A percentile compares a stretch with the other conserved stretches of the same genome.
Conservation (phyloP, 345 rosid species). For the Lenwebbia sp. region DNA sequence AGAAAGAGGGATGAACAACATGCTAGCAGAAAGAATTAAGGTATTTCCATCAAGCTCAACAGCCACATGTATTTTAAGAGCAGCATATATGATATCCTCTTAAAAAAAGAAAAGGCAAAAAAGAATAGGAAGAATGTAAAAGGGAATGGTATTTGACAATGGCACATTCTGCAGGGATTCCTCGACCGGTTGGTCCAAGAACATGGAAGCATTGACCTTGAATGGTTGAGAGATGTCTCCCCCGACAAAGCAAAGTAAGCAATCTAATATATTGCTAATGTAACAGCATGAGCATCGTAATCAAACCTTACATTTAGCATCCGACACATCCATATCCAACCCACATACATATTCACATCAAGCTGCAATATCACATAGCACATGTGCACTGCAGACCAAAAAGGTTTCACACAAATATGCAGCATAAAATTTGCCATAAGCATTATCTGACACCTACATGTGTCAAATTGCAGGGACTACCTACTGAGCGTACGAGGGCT, state of each 20-base stretch:
- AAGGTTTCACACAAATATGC: background rate
- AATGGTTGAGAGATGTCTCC: constrained; percentile 78
- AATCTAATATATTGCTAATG: background rate
- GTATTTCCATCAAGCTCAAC: constrained; percentile 18
- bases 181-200: constrained; percentile 55
- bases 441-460: background rate
- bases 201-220: constrained; percentile 73
- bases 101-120: background rate
- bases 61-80: background rate
- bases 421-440: background rate
- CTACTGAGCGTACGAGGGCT: constrained; percentile 74
- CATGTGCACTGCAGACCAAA: background rate
- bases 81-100: background rate
- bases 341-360: background rate
- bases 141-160: background rate
- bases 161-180: constrained; percentile 55
- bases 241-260: constrained; percentile 76
- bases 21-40: constrained; percentile 85
- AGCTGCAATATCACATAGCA: background rate
- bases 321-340: background rate
- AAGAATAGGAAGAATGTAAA: background rate
- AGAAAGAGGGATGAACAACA: constrained; percentile 86
- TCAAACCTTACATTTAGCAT: background rate
- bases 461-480: constrained; percentile 46
- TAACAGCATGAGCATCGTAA: background rate